A percentile compares a stretch with the other conserved stretches of the same genome.
These are phyloP conservation scores for Edaphochlamys debaryana DNA, from an alignment of 139 green algal species.

Conservation along the genomic window DNA sequence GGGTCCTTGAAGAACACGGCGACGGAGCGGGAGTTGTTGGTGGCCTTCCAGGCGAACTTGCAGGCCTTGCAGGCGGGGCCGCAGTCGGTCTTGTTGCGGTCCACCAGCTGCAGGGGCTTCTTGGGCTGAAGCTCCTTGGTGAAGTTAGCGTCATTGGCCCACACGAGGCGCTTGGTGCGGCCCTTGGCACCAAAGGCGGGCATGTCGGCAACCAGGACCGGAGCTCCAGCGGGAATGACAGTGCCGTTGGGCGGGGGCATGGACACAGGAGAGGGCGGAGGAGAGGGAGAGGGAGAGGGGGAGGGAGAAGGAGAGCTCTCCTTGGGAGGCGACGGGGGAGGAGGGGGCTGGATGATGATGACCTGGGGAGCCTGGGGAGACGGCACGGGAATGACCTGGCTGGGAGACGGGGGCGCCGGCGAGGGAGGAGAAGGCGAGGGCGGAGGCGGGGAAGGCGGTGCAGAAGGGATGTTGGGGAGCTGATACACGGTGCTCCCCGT, in stretches of 20 bases:
- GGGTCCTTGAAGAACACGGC: conserved; percentile 16
- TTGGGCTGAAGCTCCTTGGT: too few relatives aligned
- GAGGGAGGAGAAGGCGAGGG: not conserved
- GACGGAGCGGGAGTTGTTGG: too few relatives aligned
- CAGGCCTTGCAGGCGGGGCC: not conserved
- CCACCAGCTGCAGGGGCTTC: not conserved
- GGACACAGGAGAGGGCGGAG: too few relatives aligned
- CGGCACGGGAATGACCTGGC: too few relatives aligned
- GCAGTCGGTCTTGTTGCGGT: not conserved
- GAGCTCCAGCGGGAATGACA: too few relatives aligned
- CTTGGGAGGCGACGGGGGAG: not conserved
- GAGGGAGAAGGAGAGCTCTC: too few relatives aligned
- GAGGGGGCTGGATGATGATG: too few relatives aligned
- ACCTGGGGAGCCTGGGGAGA: too few relatives aligned
- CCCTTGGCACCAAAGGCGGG: not conserved
- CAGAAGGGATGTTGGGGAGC: too few relatives aligned
- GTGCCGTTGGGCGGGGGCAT: too few relatives aligned
- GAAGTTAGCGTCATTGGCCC: not conserved
- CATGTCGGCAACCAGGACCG: not conserved
- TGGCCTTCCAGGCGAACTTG: not conserved
- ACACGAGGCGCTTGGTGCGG: not conserved
- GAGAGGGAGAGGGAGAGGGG: not conserved
- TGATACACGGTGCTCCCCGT: too few relatives aligned
- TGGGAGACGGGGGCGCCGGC: not conserved
- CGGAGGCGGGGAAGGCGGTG: not conserved